Evolutionary conservation across 1,139 yeast species (phyloP), one percentile per base, ranked within the genome.

Genomic region (Zygotorulaspora mrakii): DNA sequence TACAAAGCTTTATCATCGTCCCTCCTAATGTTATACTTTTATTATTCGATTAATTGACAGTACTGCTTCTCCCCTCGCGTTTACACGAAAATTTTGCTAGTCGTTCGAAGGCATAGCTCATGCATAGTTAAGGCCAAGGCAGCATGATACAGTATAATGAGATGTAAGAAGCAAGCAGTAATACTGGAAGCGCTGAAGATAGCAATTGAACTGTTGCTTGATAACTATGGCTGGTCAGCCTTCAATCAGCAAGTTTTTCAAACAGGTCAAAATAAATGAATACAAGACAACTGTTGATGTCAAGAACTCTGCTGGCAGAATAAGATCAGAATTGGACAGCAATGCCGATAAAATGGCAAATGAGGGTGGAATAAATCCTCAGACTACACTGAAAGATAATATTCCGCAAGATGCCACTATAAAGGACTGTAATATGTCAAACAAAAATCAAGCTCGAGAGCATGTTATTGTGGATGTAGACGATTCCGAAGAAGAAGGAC

Each of bases 211-310:
- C n/a, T n/a, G n/a, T n/a, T n/a, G n/a, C n/a, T n/a, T n/a, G 12
- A 5, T 3, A 16, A 29, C 3, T 12, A 54, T 54, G 59, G 41
- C 45, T 11, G 36, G 37, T 13, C 63, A 59, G 36, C 55, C 59
- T 3, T 45, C 53, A 10, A 59, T 59, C 8, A 59, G 62, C 37
- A 49, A 43, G 38, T 59, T 57, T 35, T 59, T 59, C 39, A 58
- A 52, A 44, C 24, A 48, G 12, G 49, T 32, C 2, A 23, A 29
- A 10, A 31, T 14, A 13, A 17, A 4, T 11, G 39, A 24, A 17
- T 7, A 6, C 3, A 13, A 14, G 16, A n/a, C 4, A 7, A 9
- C 9, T 6, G 22, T 9, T 6, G 22, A 6, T 20, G 22, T 6
- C 22, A 9, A 6, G 22, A 20, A 20, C 6, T 20, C 22, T 20